Percentiles rank a stretch among this genome's conserved stretches.
Conservation (phyloP, 2,329 filamentous ascomycete species). For the Colletotrichum gigasporum region DNA sequence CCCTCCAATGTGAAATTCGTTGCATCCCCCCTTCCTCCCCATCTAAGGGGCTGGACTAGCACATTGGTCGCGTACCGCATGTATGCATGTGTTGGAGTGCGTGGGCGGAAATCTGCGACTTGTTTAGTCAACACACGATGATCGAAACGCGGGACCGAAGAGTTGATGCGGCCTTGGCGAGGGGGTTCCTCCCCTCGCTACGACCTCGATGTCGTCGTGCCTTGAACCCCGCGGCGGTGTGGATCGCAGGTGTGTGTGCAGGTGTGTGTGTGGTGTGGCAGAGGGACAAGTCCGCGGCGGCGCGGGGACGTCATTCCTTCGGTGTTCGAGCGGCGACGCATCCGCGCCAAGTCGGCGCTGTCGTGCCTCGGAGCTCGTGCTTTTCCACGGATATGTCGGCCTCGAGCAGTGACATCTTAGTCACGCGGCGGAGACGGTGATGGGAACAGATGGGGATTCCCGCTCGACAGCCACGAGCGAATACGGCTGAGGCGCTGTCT, state of each 20-base stretch:
- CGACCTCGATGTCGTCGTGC: neutral
- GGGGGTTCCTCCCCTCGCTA: neutral
- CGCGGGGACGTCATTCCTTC: neutral
- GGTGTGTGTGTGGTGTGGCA: neutral
- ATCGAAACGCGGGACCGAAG: conserved; percentile 13
- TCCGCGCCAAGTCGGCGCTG: conserved; percentile 1
- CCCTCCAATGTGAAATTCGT: too few species aligned
- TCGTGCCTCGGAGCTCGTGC: neutral
- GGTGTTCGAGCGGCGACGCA: neutral
- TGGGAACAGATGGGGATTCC: neutral
- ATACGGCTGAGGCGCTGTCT: too few species aligned
- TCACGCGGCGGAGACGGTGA: neutral
- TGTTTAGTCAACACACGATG: neutral
- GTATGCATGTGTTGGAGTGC: conserved; percentile 9
- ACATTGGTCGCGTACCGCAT: neutral
- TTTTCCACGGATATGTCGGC: conserved; percentile 5
- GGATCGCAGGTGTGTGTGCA: neutral
- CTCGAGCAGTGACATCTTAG: neutral
- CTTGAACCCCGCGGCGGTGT: conserved; percentile 18
- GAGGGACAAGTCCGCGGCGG: conserved; percentile 12
- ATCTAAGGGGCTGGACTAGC: neutral
- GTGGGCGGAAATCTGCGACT: neutral
- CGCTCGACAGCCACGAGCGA: too few species aligned
- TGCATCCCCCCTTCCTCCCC: neutral
- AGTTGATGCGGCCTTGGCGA: conserved; percentile 10